Evolutionary conservation across 106 monocot genomes (phyloP), one percentile per base, ranked within the genome.

Genomic region (Xerophyta viscosa): DNA sequence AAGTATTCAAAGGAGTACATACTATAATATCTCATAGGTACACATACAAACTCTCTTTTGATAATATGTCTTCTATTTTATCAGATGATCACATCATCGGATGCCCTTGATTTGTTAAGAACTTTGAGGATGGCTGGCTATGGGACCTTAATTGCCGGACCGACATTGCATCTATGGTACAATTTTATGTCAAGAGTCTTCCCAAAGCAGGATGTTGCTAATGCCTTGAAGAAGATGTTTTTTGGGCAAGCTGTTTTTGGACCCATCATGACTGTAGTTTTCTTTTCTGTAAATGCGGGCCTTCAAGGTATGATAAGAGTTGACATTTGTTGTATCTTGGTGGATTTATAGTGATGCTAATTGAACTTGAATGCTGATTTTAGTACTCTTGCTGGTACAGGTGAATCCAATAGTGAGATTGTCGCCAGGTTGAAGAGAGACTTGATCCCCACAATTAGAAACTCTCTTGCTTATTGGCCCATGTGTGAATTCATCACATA

Each of bases 401-500:
- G 96, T 64, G 96, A 98, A 73, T 71, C 65, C 19, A 29, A 36
- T 57, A 21, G 63, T 11, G 96, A 98, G 57, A 90, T 98, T 26
- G 30, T 79, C 51, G 79, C 76, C 56, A 73, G 96, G 43, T 71
- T 98, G 63, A 98, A 80, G 71, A 89, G 96, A 71, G 96, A 98
- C 52, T 28, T 98, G 46, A 39, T 90, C 15, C 96, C 96, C 4
- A 83, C 96, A 5, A 20, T 98, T 18, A 47, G 51, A 46, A 90
- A 58, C 60, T 81, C 86, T 19, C 59, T 98, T 18, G 53, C 72
- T 7, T 98, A 98, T 58, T 98, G 96, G 96, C 96, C 96, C 20
- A 48, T 73, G 39, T 98, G 96, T 57, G 96, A 98, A 59, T 98
- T 90, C 48, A 73, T 98, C 47, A 98, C 86, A 43, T 98, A 89